Conservation (phyloP, 129 eudicot species). For the Tanacetum coccineum region DNA sequence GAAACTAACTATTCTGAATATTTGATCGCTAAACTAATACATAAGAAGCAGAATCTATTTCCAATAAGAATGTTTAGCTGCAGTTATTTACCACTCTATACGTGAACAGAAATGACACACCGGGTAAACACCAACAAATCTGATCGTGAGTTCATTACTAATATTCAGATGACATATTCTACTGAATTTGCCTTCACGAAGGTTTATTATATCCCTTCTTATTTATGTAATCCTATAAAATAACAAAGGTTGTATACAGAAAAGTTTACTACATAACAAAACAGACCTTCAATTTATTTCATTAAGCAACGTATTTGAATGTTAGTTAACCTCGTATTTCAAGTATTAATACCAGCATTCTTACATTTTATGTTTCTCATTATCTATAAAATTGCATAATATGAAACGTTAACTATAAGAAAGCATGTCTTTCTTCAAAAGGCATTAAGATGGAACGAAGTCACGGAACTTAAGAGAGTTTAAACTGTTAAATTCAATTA, state of each 20-base stretch:
- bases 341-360: background rate
- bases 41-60: too few species aligned
- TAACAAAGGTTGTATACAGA: background rate
- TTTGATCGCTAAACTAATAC: too few species aligned
- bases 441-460: background rate
- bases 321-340: slow-evolving; percentile 1
- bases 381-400: background rate
- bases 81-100: background rate
- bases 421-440: background rate
- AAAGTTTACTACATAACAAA: background rate
- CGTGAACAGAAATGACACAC: background rate
- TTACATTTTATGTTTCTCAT: background rate
- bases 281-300: background rate
- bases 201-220: background rate
- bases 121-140: background rate
- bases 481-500: background rate
- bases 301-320: background rate
- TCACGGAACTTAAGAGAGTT: background rate
- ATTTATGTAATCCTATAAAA: background rate
- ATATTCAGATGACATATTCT: background rate
- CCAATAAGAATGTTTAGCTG: background rate
- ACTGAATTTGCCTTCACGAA: background rate
- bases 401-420: background rate
- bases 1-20: background rate
- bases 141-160: background rate